Evolutionary conservation across 2,329 filamentous ascomycete genomes (phyloP), one percentile per base, ranked within the genome.

Genomic region (Scortechinia acanthostroma): DNA sequence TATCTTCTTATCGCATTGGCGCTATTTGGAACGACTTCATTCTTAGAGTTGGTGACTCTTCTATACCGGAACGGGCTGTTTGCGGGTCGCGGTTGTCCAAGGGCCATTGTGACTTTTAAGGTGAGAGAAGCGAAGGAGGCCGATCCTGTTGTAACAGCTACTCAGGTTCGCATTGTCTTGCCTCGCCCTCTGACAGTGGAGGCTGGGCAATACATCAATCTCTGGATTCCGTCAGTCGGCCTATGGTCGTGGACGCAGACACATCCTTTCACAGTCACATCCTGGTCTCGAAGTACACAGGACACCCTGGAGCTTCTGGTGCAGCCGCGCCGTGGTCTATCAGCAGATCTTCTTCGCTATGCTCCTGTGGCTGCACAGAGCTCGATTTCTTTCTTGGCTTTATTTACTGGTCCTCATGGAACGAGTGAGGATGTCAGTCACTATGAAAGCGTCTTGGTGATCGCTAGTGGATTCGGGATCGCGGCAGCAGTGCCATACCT

Each of bases 381-480:
- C 25, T 30, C 25, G 10, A n/a, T 30, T 21, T 37, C 44, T 42
- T 50, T 44, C n/a, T 21, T 48, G 21, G 55, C 55, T 3, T 50
- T 65, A 15, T 56, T 66, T 23, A 60, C 52, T 43, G 57, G 58
- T 19, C 60, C 56, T 35, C 50, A 65, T 47, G 52, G 62, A 28
- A 49, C 45, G 4, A 60, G 49, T 49, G 48, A 56, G 42, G 33
- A 47, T 35, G 50, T 60, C 6, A 45, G 49, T 6, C 45, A 56
- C 6, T 64, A 57, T 49, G 46, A 59, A 37, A 50, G 51, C 46
- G 50, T 64, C 16, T 49, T 66, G 3, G 60, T 66, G 47, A 47
- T 64, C 19, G 50, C 56, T 4, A 65, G 52, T 25, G 53, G 56
- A n/a, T 63, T 63, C 25, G 52, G 60, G 2, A 63, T 66, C 23